Conservation (phyloP, 1,284 basidiomycete genomes). For the Cryptococcus amylolentus region DNA sequence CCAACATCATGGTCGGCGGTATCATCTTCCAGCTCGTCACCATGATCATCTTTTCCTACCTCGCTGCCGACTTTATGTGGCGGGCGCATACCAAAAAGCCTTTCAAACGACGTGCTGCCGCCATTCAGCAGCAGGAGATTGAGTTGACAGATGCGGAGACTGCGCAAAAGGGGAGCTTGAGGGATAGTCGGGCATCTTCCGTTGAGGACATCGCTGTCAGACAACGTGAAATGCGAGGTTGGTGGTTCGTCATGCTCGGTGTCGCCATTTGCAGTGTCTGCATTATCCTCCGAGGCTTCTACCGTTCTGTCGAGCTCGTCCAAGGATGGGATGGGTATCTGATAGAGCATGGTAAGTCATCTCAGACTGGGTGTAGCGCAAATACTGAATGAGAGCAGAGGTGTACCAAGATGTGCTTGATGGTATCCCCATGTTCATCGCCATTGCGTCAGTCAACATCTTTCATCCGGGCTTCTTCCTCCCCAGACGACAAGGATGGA, state of each 20-base stretch:
- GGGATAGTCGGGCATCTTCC: background rate
- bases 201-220: background rate
- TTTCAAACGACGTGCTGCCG: constrained; percentile 7
- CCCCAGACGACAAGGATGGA: constrained; percentile 3
- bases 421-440: constrained; percentile 59
- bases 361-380: too few species aligned
- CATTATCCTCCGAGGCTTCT: constrained; percentile 14
- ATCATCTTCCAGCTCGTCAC: constrained; percentile 46
- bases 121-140: too few species aligned
- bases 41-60: constrained; percentile 37
- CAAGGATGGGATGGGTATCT: constrained; percentile 13
- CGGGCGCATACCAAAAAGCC: constrained; percentile 18
- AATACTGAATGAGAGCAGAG: background rate
- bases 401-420: constrained; percentile 54
- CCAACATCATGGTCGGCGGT: constrained; percentile 47
- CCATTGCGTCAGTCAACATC: constrained; percentile 57
- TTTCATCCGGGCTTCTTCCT: constrained; percentile 57
- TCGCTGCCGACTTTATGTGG: constrained; percentile 37
- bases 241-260: constrained; percentile 10
- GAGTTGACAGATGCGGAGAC: background rate
- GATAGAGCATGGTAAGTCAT: constrained; percentile 2
- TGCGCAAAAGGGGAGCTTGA: background rate
- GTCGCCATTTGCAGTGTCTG: constrained; percentile 4
- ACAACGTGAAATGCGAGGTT: background rate
- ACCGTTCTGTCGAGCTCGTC: constrained; percentile 10